Base-by-base conservation (phyloP, 129 eudicot genomes). In the Artemisia tridentata region DNA sequence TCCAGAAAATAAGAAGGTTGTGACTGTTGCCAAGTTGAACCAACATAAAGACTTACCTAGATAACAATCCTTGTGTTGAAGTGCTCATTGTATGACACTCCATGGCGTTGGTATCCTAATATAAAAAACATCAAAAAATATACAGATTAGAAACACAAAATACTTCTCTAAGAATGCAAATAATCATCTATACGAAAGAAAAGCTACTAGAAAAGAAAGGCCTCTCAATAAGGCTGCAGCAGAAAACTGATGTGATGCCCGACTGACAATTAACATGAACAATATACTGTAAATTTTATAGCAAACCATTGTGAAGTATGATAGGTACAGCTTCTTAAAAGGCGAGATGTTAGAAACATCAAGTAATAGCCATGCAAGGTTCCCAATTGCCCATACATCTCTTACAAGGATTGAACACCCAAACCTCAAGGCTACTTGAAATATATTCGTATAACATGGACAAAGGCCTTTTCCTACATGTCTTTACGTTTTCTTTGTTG, bases 1-100 rank as follows among this genome's bases (percentile, higher is more conserved):
- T 31, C 34, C 12, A 14, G 73, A 69, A 59, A 23, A 63, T 25
- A 70, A 52, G 56, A 49, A 47, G 56, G 45, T 7, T 20, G 65
- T 13, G n/a, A 61, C 4, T 13, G 63, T 27, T 50, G 29, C 23
- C 31, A 63, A 48, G 53, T 56, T 62, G 47, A 59, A 27, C 72
- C 25, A 53, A 62, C 50, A 17, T 49, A 59, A 73, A 64, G 71
- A 29, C 63, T 78, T 70, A 81, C 88, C 83, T 58, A 55, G 83
- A 52, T 51, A 71, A 58, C 67, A 72, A 74, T 25, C 81, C 75
- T 23, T 77, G 68, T 65, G 55, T 58, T 52, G 73, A 77, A 9
- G 78, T 80, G 76, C 73, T 62, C 57, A 77, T 61, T 14, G 67
- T 79, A 75, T 78, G 80, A 76, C 93, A 82, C 67, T 81, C 87